Base-by-base conservation (phyloP, 2,329 filamentous ascomycete species). In the Colletotrichum godetiae region DNA sequence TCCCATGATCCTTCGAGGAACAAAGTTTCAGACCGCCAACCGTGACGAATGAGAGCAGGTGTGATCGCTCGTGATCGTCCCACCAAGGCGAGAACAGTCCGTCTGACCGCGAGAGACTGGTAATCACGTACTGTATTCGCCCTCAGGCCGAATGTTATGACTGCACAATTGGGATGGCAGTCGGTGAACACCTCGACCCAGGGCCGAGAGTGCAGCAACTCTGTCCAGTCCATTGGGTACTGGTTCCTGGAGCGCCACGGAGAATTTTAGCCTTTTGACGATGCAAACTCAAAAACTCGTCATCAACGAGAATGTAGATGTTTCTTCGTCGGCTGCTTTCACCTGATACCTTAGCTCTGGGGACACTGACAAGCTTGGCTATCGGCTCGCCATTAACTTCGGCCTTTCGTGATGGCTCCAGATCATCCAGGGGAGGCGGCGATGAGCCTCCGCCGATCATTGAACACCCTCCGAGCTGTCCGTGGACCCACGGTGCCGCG, bases 111-210 rank as follows among this genome's bases (percentile, higher is more conserved):
- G 37, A 53, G 56, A 52, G 19, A 52, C 55, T 35, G 27, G 65
- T 57, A 61, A 8, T 33, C 55, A 37, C 22, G 65, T 37, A 61
- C 12, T 33, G 19, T 29, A 31, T 46, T 57, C 42, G 15, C 35
- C 37, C 42, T 42, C 27, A 52, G 35, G 33, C 35, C 52, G 49
- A 52, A 31, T 49, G 31, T 49, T 56, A 57, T 58, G 42, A 60
- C 56, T 33, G n/a, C 31, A 56, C 55, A 66, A 31, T 71, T 73
- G 61, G 71, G 71, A 73, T 73, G 71, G 67, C 71, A 73, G 67
- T 70, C 60, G 55, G 46, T 35, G 53, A 65, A 42, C 27, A 59
- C 55, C 70, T 52, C 56, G 70, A 57, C 56, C 33, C 46, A 42
- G 55, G 67, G 27, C 56, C 49, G 37, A 42, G 56, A 60, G 70